These are phyloP conservation scores for Knufia petricola DNA, from an alignment of 2,329 filamentous ascomycete genomes.

Conservation along the genomic window DNA sequence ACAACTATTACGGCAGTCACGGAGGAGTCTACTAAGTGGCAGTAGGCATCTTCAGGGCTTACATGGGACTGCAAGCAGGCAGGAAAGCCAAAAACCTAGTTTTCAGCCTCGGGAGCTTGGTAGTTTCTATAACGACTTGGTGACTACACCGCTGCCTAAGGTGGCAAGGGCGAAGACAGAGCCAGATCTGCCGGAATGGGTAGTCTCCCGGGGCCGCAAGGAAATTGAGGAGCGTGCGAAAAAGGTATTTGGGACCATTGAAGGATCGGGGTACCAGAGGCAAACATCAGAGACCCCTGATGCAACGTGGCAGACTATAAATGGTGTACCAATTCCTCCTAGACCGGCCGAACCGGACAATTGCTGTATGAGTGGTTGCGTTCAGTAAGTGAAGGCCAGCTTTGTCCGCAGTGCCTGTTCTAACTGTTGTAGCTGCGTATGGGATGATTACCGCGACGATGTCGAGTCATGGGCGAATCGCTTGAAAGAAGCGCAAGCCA, in stretches of 20 bases:
- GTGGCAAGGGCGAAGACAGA: constrained; percentile 9
- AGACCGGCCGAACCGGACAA: constrained; percentile 86
- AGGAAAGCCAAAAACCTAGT: constrained; percentile 6
- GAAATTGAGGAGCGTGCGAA: constrained; percentile 41
- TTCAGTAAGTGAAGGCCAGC: constrained; percentile 44
- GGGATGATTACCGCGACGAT: constrained; percentile 85
- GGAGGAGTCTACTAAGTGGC: not conserved
- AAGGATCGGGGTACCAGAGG: constrained; percentile 60
- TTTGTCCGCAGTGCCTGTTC: not conserved
- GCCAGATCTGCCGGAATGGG: constrained; percentile 16
- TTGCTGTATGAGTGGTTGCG: constrained; percentile 98
- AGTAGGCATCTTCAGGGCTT: not conserved
- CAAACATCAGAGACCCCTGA: constrained; percentile 36
- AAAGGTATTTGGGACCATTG: constrained; percentile 74
- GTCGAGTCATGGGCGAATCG: constrained; percentile 76
- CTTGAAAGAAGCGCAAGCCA: constrained; percentile 51
- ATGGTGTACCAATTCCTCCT: constrained; percentile 73
- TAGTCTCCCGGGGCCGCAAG: constrained; percentile 19
- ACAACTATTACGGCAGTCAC: not conserved
- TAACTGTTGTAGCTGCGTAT: constrained; percentile 55
- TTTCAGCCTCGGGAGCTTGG: constrained; percentile 33
- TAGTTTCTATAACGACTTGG: constrained; percentile 37
- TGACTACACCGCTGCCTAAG: constrained; percentile 25
- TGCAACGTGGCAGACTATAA: constrained; percentile 52
- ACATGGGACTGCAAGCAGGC: constrained; percentile 20